phyloP scores from a whole-genome alignment of 495 filamentous ascomycete species.

The Podospora didyma region DNA sequence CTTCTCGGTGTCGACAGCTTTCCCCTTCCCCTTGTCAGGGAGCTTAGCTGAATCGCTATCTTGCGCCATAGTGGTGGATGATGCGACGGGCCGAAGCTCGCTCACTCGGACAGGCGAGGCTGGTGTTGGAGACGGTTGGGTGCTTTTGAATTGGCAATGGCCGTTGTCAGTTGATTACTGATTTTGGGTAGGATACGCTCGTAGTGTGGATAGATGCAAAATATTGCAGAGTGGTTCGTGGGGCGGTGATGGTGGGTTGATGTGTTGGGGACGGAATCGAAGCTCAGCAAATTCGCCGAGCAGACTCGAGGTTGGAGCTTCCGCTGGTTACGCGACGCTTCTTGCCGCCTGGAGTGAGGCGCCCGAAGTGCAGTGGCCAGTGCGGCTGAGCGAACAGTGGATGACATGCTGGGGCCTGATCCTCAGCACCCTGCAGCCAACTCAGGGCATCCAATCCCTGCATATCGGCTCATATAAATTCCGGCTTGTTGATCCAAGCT shows the following conservation, averaged over 20 bases:
- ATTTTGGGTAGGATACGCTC: not conserved
- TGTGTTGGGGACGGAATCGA: conserved; percentile 5
- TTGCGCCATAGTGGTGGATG: conserved; percentile 68
- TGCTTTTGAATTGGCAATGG: not conserved
- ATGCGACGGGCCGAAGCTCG: not conserved
- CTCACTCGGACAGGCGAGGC: not conserved
- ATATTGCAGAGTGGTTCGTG: conserved; percentile 9
- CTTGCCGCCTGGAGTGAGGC: conserved; percentile 35
- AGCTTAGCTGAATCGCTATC: conserved; percentile 80
- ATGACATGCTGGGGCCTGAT: not conserved
- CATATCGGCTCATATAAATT: conserved; percentile 12
- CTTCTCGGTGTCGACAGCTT: conserved; percentile 62
- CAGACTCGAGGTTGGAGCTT: conserved; percentile 17
- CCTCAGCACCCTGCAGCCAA: not conserved
- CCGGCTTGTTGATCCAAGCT: not conserved
- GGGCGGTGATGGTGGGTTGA: not conserved
- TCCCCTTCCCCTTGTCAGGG: conserved; percentile 94
- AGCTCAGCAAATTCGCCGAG: conserved; percentile 24
- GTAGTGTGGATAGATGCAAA: not conserved
- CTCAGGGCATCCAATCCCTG: not conserved
- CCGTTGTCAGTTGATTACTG: not conserved
- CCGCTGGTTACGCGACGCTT: conserved; percentile 37
- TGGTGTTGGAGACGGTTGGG: not conserved
- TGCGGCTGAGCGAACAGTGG: not conserved
- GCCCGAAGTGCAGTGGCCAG: conserved; percentile 17